Base-by-base conservation (phyloP, 768 basidiomycete genomes). In the Pleurotus salmoneostramineus region DNA sequence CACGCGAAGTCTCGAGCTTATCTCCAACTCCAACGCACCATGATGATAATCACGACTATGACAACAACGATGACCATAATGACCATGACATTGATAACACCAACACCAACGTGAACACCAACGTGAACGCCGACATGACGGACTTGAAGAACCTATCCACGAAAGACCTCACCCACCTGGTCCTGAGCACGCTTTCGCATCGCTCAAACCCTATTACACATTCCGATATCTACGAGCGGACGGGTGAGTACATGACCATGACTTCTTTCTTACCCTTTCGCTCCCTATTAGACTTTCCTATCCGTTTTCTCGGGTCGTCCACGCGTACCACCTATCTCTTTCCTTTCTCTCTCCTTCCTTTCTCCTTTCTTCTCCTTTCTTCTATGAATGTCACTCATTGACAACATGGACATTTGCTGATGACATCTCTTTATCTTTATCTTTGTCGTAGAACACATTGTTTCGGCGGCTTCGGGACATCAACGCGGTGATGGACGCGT, bases 161-260 rank as follows among this genome's bases (percentile, higher is more conserved):
- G 0, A 62, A 74, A 33, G 70, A 72, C n/a, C 65, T 89, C 40
- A 89, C 83, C 10, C 83, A 75, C 56, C 78, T 83, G 56, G 69
- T 93, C 11, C 67, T 93, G 43, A 77, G 71, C 32, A 89, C 85
- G 0, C 75, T 94, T 46, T 68, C 76, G 12, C 79, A 88, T 60
- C 73, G 78, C 54, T 79, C 81, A 7, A 93, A 93, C 67, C 92
- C 92, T 1, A 90, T 93, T 51, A 91, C 90, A 1, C 85, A 89
- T 63, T 85, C 86, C 1, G 81, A 88, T 66, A 80, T 83, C 59
- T 73, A 72, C 52, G 74, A 84, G 43, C 82, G 86, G 58, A 76
- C 86, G 66, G 87, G 89, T 85, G 48, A 47, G 40, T 45, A 3
- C 21, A 27, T 27, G 3, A 27, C 21, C 21, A 27, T 3, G 3